phyloP scores from a whole-genome alignment of 2,329 filamentous ascomycete genomes.

The Iodosphaeria phyllophila region DNA sequence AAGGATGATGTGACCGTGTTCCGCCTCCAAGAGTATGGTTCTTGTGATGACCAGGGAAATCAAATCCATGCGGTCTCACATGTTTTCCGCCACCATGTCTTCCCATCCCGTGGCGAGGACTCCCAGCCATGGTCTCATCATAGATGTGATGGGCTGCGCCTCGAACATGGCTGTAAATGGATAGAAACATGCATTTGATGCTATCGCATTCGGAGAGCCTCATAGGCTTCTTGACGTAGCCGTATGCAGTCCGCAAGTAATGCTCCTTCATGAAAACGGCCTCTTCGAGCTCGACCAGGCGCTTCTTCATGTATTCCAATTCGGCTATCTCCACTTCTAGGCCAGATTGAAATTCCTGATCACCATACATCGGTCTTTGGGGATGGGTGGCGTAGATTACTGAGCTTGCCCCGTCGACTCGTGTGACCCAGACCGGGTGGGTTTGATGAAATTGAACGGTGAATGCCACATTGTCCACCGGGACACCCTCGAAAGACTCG shows the following conservation, averaged over 20 bases:
- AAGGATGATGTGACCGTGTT: neutral
- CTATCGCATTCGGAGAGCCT: constrained; percentile 17
- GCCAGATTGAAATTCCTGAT: constrained; percentile 8
- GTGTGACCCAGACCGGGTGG: constrained; percentile 20
- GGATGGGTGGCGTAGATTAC: constrained; percentile 8
- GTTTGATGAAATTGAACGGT: constrained; percentile 26
- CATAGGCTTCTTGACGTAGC: constrained; percentile 8
- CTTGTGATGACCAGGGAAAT: neutral
- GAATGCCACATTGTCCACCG: constrained; percentile 20
- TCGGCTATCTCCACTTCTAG: constrained; percentile 24
- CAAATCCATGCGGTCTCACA: neutral
- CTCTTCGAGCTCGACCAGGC: constrained; percentile 20
- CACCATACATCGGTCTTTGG: constrained; percentile 3
- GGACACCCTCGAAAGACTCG: constrained; percentile 20
- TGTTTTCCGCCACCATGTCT: constrained; percentile 3
- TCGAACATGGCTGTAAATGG: constrained; percentile 19
- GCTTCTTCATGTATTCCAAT: constrained; percentile 21
- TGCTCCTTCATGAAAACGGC: constrained; percentile 23
- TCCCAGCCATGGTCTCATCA: constrained; percentile 4
- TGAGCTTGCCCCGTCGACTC: constrained; percentile 21
- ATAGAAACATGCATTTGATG: constrained; percentile 22
- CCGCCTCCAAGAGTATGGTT: neutral
- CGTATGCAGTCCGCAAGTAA: constrained; percentile 17
- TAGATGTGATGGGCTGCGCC: constrained; percentile 16
- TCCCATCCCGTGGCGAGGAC: constrained; percentile 2